Conservation (phyloP, 2,329 filamentous ascomycete genomes). For the Fusarium sublunatum region DNA sequence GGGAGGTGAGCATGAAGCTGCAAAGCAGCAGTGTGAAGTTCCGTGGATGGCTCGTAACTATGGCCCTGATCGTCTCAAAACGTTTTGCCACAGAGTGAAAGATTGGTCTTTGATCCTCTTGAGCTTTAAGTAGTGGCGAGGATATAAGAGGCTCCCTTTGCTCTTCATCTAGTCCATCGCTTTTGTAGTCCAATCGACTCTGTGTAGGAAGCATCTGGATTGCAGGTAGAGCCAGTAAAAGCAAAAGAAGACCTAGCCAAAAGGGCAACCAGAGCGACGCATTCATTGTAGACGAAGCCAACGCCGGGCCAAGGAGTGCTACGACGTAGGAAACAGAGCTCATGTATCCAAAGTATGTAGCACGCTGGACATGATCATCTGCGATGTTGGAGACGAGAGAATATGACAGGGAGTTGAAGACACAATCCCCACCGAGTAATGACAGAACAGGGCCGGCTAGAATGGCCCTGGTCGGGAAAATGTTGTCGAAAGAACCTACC, state of each 20-base stretch:
- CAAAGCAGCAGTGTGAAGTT: slow-evolving; percentile 58
- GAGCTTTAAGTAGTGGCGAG: slow-evolving; percentile 54
- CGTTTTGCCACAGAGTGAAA: slow-evolving; percentile 34
- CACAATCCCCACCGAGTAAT: slow-evolving; percentile 61
- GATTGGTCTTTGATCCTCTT: slow-evolving; percentile 33
- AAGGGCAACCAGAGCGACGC: slow-evolving; percentile 58
- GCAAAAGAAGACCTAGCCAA: slow-evolving; percentile 34
- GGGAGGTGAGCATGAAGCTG: slow-evolving; percentile 60
- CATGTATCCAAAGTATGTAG: slow-evolving; percentile 63
- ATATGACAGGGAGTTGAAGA: slow-evolving; percentile 63
- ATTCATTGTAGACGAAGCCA: slow-evolving; percentile 60
- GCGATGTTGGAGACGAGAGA: slow-evolving; percentile 58
- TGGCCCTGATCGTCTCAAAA: slow-evolving; percentile 46
- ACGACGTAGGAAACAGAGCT: slow-evolving; percentile 61
- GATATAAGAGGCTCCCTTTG: slow-evolving; percentile 54
- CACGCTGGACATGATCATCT: slow-evolving; percentile 58
- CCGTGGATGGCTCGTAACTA: slow-evolving; percentile 53
- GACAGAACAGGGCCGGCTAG: slow-evolving; percentile 57
- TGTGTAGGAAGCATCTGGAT: slow-evolving; percentile 31
- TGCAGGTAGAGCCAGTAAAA: slow-evolving; percentile 27
- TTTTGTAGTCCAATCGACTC: no score
- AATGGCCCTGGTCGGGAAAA: slow-evolving; percentile 48
- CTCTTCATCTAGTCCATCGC: slow-evolving; percentile 43
- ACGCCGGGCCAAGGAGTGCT: slow-evolving; percentile 58
- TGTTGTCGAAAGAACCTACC: slow-evolving; percentile 32